phyloP scores from a whole-genome alignment of 805 yeast species.

The Metschnikowia lochheadii region DNA sequence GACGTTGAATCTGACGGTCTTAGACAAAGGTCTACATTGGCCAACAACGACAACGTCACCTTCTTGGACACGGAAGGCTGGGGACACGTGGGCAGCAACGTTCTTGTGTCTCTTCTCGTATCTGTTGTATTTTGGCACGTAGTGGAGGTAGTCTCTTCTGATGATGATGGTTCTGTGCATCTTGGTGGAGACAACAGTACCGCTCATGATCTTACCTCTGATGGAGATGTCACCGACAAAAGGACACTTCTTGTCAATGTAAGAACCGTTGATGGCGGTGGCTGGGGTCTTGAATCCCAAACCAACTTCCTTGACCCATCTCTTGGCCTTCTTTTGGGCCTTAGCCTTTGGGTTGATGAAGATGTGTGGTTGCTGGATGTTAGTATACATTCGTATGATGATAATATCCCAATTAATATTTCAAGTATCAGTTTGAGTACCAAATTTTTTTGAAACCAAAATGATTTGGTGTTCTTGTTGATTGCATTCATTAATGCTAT shows the following conservation, averaged over 20 bases:
- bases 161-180: slow-evolving; percentile 99
- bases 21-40: slow-evolving; percentile 99
- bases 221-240: slow-evolving; percentile 94
- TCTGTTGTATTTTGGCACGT: slow-evolving; percentile 99
- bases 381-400: slow-evolving; percentile 25
- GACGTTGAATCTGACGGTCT: slow-evolving; percentile 99
- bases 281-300: slow-evolving; percentile 99
- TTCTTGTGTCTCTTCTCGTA: slow-evolving; percentile 99
- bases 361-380: slow-evolving; percentile 96
- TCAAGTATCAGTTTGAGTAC: too few relatives aligned
- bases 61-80: slow-evolving; percentile 99
- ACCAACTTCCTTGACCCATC: slow-evolving; percentile 99
- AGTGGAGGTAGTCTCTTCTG: slow-evolving; percentile 99
- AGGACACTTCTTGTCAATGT: slow-evolving; percentile 99
- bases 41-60: slow-evolving; percentile 99
- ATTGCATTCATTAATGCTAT: background rate
- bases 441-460: too few relatives aligned
- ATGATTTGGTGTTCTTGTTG: too few relatives aligned
- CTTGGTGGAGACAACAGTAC: slow-evolving; percentile 99
- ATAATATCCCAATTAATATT: too few relatives aligned
- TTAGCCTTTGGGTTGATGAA: slow-evolving; percentile 99
- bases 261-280: slow-evolving; percentile 96
- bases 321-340: slow-evolving; percentile 98
- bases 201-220: slow-evolving; percentile 99
- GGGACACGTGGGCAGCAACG: slow-evolving; percentile 99